These are phyloP conservation scores for Cicer cuneatum DNA, from an alignment of 306 rosid species.

Conservation along the genomic window DNA sequence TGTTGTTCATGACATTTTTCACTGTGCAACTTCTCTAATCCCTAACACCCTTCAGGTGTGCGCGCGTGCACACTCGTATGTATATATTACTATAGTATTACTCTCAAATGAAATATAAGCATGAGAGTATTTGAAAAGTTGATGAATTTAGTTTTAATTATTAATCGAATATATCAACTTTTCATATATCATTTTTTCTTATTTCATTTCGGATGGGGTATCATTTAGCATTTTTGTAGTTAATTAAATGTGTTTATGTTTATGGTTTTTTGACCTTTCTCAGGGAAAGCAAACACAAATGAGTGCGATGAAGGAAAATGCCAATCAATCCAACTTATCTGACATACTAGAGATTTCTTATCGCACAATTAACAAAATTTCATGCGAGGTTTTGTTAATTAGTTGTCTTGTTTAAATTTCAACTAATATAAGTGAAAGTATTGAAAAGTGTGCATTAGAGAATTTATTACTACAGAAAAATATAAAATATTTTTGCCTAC, in stretches of 20 bases:
- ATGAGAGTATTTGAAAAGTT: too few relatives aligned
- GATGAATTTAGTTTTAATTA: too few relatives aligned
- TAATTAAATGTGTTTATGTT: background rate
- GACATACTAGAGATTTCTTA: constrained; percentile 54
- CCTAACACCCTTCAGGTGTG: constrained; percentile 48
- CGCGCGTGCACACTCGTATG: background rate
- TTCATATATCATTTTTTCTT: too few relatives aligned
- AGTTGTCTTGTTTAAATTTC: too few relatives aligned
- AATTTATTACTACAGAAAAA: too few relatives aligned
- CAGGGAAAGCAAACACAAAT: constrained; percentile 47
- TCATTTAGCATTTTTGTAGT: constrained; percentile 9
- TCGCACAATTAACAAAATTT: constrained; percentile 53
- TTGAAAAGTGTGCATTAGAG: background rate
- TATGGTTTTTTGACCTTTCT: constrained; percentile 2
- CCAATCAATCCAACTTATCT: constrained; percentile 39
- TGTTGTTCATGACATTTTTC: constrained; percentile 58
- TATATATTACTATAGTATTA: background rate
- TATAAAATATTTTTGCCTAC: too few relatives aligned
- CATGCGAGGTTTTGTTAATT: constrained; percentile 57
- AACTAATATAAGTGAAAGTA: background rate
- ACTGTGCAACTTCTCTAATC: constrained; percentile 44
- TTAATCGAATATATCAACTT: too few relatives aligned
- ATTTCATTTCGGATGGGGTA: too few relatives aligned
- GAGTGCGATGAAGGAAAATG: constrained; percentile 45
- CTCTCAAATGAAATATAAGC: too few relatives aligned